Conservation (phyloP, 176 grass and related monocot genomes). For the Panicum miliaceum region DNA sequence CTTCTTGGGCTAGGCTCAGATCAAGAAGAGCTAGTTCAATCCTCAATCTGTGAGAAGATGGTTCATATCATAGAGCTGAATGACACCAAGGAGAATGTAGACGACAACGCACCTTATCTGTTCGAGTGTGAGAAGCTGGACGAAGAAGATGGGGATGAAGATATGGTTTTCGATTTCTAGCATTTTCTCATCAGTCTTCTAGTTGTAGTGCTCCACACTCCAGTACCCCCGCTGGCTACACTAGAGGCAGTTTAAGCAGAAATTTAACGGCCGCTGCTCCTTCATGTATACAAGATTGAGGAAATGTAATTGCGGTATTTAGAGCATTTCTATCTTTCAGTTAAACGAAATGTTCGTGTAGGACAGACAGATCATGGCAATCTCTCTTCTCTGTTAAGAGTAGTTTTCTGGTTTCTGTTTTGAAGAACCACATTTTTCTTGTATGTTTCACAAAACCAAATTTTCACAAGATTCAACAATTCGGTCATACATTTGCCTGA, state of each 20-base stretch:
- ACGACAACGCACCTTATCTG: slow-evolving; percentile 44
- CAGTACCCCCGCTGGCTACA: neutral
- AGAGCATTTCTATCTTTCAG: neutral
- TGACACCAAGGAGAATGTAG: slow-evolving; percentile 44
- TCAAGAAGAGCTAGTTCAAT: slow-evolving; percentile 42
- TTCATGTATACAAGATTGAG: neutral
- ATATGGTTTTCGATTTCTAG: slow-evolving; percentile 50
- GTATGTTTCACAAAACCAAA: neutral
- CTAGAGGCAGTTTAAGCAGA: neutral
- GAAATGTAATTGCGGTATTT: neutral
- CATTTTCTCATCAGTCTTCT: neutral
- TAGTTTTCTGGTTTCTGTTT: neutral
- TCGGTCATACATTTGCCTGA: no score
- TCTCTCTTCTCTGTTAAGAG: neutral
- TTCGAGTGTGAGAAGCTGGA: slow-evolving; percentile 62
- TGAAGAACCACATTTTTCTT: neutral
- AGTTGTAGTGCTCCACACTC: neutral
- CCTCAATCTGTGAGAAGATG: slow-evolving; percentile 65
- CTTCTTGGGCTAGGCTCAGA: slow-evolving; percentile 59
- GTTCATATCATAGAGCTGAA: slow-evolving; percentile 56
- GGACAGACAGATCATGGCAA: neutral
- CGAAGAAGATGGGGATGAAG: slow-evolving; percentile 47
- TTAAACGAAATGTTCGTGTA: neutral
- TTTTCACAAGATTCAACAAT: no score
- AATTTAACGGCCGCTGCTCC: neutral